phyloP scores from a whole-genome alignment of 139 green algal genomes.

The Limnomonas spitsbergensis region DNA sequence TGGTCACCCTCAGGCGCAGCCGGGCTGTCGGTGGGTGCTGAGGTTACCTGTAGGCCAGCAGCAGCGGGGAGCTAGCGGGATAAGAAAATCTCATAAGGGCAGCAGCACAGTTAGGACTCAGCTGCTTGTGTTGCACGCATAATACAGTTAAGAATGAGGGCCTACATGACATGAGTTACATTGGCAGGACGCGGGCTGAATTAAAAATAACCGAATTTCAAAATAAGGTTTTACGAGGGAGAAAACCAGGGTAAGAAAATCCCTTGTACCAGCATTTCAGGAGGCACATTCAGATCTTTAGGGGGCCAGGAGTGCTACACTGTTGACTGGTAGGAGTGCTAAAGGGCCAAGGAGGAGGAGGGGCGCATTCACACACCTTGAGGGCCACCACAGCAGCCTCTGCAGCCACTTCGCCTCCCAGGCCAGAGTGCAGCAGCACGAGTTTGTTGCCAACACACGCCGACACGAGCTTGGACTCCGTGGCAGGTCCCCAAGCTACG shows the following conservation, averaged over 20 bases:
- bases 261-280: too few relatives aligned
- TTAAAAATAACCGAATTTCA: too few relatives aligned
- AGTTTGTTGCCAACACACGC: slow-evolving; percentile 39
- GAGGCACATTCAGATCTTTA: too few relatives aligned
- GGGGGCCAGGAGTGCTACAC: too few relatives aligned
- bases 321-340: too few relatives aligned
- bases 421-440: slow-evolving; percentile 59
- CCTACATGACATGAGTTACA: too few relatives aligned
- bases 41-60: slow-evolving; percentile 6
- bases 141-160: too few relatives aligned
- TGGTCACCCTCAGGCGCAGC: slow-evolving; percentile 14
- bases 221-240: too few relatives aligned
- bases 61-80: neutral
- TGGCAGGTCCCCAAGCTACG: slow-evolving; percentile 74
- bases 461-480: slow-evolving; percentile 44
- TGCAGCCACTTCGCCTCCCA: slow-evolving; percentile 34
- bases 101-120: neutral
- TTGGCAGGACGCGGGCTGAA: too few relatives aligned
- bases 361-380: too few relatives aligned
- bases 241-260: too few relatives aligned
- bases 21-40: neutral
- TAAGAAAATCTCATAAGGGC: neutral
- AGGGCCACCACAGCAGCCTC: slow-evolving; percentile 12
- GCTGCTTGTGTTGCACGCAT: neutral
- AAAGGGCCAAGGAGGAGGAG: too few relatives aligned